These are phyloP conservation scores for Botrytis hyacinthi DNA, from an alignment of 2,329 filamentous ascomycete species.

Conservation along the genomic window DNA sequence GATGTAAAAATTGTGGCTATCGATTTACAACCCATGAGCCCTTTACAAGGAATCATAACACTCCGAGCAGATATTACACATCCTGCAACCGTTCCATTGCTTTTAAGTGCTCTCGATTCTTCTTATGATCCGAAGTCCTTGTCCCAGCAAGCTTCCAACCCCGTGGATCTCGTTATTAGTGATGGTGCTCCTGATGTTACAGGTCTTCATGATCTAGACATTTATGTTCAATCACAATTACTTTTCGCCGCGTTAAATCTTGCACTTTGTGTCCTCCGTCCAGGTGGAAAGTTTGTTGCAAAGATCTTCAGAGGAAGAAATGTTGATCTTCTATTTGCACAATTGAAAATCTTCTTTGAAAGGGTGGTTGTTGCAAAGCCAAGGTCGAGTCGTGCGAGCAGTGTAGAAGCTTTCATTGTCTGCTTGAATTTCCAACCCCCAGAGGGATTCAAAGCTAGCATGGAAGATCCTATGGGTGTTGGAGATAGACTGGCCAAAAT, in stretches of 20 bases:
- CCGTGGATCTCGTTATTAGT: conserved; percentile 89
- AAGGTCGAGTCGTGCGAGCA: conserved; percentile 89
- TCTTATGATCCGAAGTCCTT: conserved; percentile 54
- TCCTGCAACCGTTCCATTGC: conserved; percentile 86
- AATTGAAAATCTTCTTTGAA: conserved; percentile 88
- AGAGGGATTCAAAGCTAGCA: conserved; percentile 68
- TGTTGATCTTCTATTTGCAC: conserved; percentile 92
- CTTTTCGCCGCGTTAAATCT: conserved; percentile 93
- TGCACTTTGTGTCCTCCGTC: conserved; percentile 85
- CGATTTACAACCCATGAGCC: conserved; percentile 93
- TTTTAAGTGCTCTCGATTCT: conserved; percentile 80
- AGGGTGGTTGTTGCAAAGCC: conserved; percentile 90
- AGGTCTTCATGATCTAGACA: conserved; percentile 93
- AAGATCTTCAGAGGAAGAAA: conserved; percentile 96
- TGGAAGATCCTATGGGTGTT: conserved; percentile 72
- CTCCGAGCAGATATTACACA: conserved; percentile 96
- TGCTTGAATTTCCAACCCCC: conserved; percentile 87
- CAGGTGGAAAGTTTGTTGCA: conserved; percentile 93
- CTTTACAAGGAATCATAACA: conserved; percentile 86
- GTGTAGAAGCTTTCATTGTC: conserved; percentile 94
- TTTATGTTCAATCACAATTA: conserved; percentile 94
- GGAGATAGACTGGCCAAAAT: conserved; percentile 54
- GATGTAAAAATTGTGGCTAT: conserved; percentile 94
- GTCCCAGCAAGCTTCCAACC: conserved; percentile 60
- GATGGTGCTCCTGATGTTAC: conserved; percentile 97